Evolutionary conservation across 257 asterid species (phyloP), one percentile per base, ranked within the genome.

Genomic region (Avicennia marina): DNA sequence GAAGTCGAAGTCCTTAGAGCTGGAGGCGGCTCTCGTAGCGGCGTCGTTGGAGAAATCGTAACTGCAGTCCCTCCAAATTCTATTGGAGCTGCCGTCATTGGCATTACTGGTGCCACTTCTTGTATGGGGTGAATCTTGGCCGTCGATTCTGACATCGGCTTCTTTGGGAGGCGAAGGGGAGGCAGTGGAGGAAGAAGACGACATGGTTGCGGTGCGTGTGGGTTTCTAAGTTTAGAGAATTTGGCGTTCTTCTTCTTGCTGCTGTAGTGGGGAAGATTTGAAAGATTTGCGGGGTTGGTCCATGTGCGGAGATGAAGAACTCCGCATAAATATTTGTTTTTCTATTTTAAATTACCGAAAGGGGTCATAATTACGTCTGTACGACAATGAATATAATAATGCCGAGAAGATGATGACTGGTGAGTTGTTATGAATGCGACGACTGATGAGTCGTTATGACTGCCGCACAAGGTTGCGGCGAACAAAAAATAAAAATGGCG

Each of bases 31-130:
- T 33, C 33, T 71, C 81, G 71, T 71, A 0, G 74, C 74, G 64
- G 84, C 76, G 74, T 78, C 84, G 65, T 74, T 74, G 0, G 81
- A 16, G 84, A 74, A 78, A 40, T 74, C 84, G 78, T 71, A 78
- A 27, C 78, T 78, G 44, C 76, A 61, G 50, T 54, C 78, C 36
- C 75, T 58, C 64, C 81, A 58, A 67, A 74, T 62, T 60, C 62
- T 67, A 73, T 13, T 51, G 8, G 63, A 16, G 11, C 33, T 42
- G 41, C 11, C 68, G 6, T 54, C 54, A 3, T 18, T 53, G 22
- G n/a, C n/a, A n/a, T n/a, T n/a, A n/a, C n/a, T n/a, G n/a, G n/a
- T n/a, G n/a, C n/a, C n/a, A n/a, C n/a, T n/a, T n/a, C n/a, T n/a
- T n/a, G n/a, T n/a, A n/a, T n/a, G n/a, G n/a, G 70, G 53, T 1